These are phyloP conservation scores for Chlamydomonas reinhardtii DNA, from an alignment of 163 green algal genomes.

Conservation along the genomic window DNA sequence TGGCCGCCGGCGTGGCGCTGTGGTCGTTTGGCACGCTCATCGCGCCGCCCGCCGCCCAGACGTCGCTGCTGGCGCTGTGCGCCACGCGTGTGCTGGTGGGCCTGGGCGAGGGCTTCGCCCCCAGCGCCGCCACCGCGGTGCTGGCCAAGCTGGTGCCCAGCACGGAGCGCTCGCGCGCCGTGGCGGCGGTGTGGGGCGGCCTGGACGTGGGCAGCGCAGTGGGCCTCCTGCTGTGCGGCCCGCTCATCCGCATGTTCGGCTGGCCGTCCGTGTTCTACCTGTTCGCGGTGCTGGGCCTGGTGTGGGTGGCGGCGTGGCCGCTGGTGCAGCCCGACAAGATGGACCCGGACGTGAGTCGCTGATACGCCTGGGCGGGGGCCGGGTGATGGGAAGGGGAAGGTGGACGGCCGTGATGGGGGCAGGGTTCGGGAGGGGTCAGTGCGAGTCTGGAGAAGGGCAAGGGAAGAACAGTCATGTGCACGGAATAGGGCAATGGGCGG, in stretches of 20 bases:
- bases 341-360: conserved; percentile 33
- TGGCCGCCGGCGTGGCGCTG: conserved; percentile 85
- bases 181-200: conserved; percentile 94
- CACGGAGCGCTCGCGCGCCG: conserved; percentile 84
- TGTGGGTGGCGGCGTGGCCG: conserved; percentile 85
- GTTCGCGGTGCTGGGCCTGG: conserved; percentile 91
- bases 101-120: conserved; percentile 95
- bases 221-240: conserved; percentile 91
- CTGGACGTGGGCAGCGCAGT: conserved; percentile 93
- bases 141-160: conserved; percentile 88
- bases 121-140: conserved; percentile 93
- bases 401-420: too few relatives aligned
- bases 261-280: conserved; percentile 99
- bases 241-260: conserved; percentile 91
- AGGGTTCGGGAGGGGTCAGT: too few relatives aligned
- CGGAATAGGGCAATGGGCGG: too few relatives aligned
- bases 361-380: too few relatives aligned
- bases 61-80: conserved; percentile 81
- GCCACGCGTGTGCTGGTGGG: conserved; percentile 86
- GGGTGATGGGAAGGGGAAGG: background rate
- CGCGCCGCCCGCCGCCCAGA: conserved; percentile 82
- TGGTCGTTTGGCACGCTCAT: conserved; percentile 93
- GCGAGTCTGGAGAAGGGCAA: too few relatives aligned
- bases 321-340: conserved; percentile 74
- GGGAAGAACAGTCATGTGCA: too few relatives aligned